These are phyloP conservation scores for Chaetoscypha palmicola DNA, from an alignment of 2,329 filamentous ascomycete genomes.

Conservation along the genomic window DNA sequence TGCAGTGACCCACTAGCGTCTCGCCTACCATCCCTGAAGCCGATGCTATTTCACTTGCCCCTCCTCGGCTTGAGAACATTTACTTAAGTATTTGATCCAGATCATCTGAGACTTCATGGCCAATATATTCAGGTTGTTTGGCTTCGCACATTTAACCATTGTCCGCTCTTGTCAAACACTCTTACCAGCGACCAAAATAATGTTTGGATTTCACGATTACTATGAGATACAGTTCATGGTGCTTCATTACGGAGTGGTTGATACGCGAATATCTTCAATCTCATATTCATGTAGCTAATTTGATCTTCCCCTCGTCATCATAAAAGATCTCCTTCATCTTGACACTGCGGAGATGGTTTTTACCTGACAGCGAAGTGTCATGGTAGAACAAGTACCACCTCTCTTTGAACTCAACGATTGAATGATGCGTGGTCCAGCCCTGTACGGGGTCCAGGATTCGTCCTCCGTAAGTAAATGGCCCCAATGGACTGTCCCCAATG, in stretches of 20 bases:
- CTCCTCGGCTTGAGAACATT: too few species aligned
- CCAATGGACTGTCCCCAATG: conserved; percentile 54
- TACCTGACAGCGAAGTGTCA: conserved; percentile 61
- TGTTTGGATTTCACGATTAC: too few species aligned
- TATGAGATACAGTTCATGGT: neutral
- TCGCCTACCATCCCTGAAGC: too few species aligned
- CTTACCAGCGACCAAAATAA: too few species aligned
- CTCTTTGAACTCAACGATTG: conserved; percentile 65
- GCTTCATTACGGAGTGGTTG: neutral
- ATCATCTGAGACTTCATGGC: too few species aligned
- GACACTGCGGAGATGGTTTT: conserved; percentile 65
- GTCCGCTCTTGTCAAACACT: too few species aligned
- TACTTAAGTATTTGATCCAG: too few species aligned
- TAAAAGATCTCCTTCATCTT: conserved; percentile 72
- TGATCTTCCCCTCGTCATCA: conserved; percentile 56
- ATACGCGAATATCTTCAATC: neutral
- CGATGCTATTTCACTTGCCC: too few species aligned
- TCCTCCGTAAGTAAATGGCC: conserved; percentile 67
- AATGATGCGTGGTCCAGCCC: conserved; percentile 79
- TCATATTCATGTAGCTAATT: conserved; percentile 20
- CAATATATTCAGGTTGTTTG: too few species aligned
- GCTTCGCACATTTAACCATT: too few species aligned
- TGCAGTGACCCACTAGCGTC: too few species aligned
- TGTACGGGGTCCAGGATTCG: conserved; percentile 67
- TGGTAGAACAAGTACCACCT: conserved; percentile 73